Evolutionary conservation across 257 asterid species (phyloP).

Genomic region (Cordia subcordata): DNA sequence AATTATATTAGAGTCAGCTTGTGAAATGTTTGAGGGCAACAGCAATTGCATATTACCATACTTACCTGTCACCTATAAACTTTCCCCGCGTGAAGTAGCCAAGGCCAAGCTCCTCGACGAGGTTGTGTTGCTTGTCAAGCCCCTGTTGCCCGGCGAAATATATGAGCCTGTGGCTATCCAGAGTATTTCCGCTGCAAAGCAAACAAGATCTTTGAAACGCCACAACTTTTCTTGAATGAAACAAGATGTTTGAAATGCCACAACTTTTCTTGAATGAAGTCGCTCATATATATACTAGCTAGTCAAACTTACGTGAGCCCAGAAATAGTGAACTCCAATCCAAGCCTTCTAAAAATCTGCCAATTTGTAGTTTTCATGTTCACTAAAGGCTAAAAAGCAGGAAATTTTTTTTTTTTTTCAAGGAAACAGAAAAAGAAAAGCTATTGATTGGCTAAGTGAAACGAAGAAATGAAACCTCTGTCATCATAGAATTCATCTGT

Average conservation of each 20-base stretch:
- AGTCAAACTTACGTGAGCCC: conserved; percentile 63
- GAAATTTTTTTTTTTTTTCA: too few relatives aligned
- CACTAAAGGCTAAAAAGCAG: not conserved
- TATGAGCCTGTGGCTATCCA: conserved; percentile 68
- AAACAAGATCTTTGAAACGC: too few relatives aligned
- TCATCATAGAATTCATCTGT: conserved; percentile 54
- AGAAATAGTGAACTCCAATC: conserved; percentile 40
- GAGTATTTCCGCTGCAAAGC: conserved; percentile 61
- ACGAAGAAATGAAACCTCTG: conserved; percentile 52
- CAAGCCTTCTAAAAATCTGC: conserved; percentile 58
- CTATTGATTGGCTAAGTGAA: not conserved
- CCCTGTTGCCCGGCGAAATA: conserved; percentile 60
- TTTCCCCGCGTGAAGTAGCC: conserved; percentile 81
- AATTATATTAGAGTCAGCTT: too few relatives aligned
- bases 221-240: too few relatives aligned
- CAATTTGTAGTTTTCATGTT: not conserved
- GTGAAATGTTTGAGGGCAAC: too few relatives aligned
- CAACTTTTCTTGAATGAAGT: not conserved
- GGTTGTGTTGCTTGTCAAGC: conserved; percentile 62
- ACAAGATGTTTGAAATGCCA: conserved; percentile 5
- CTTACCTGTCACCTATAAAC: conserved; percentile 78
- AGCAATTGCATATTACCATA: conserved; percentile 2
- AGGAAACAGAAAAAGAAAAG: not conserved
- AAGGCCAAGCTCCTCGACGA: conserved; percentile 58
- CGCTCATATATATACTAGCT: not conserved